Conservation (phyloP, 2,329 filamentous ascomycete genomes). For the Microcyclospora tardicrescens region DNA sequence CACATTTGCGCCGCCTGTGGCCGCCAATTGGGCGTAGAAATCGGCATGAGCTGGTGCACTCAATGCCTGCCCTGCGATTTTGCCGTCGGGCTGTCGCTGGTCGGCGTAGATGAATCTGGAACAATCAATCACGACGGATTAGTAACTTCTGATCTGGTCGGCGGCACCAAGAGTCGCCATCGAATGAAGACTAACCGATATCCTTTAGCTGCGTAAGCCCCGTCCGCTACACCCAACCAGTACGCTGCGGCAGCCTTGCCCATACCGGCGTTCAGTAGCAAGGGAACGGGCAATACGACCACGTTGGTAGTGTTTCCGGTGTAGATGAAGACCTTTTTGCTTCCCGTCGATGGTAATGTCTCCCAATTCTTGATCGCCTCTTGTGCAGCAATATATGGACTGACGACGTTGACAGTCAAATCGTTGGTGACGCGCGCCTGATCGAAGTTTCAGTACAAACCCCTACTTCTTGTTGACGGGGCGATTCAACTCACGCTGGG, state of each 20-base stretch:
- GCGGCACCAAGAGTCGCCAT: slow-evolving; percentile 1
- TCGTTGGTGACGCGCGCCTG: slow-evolving; percentile 14
- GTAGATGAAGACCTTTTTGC: slow-evolving; percentile 27
- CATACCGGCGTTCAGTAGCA: slow-evolving; percentile 26
- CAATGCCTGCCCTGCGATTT: slow-evolving; percentile 12
- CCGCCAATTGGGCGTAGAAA: slow-evolving; percentile 22
- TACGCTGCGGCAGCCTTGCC: slow-evolving; percentile 29
- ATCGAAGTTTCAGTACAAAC: too few species aligned
- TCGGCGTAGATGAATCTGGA: slow-evolving; percentile 42
- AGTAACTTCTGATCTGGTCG: not conserved
- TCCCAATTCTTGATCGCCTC: slow-evolving; percentile 21
- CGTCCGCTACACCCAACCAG: slow-evolving; percentile 23
- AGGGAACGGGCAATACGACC: slow-evolving; percentile 14
- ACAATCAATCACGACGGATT: slow-evolving; percentile 1
- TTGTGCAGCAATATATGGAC: slow-evolving; percentile 28
- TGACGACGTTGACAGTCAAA: slow-evolving; percentile 27
- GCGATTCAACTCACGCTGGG: slow-evolving; percentile 3
- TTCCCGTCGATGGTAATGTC: slow-evolving; percentile 12
- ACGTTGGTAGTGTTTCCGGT: slow-evolving; percentile 30
- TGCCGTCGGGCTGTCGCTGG: slow-evolving; percentile 33
- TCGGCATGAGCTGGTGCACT: slow-evolving; percentile 25
- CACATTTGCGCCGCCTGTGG: slow-evolving; percentile 10
- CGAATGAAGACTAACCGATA: slow-evolving; percentile 18
- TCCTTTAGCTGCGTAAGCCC: slow-evolving; percentile 23
- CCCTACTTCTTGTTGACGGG: too few species aligned